These are phyloP conservation scores for Boletus smithii DNA, from an alignment of 1,284 basidiomycete genomes.

Conservation along the genomic window DNA sequence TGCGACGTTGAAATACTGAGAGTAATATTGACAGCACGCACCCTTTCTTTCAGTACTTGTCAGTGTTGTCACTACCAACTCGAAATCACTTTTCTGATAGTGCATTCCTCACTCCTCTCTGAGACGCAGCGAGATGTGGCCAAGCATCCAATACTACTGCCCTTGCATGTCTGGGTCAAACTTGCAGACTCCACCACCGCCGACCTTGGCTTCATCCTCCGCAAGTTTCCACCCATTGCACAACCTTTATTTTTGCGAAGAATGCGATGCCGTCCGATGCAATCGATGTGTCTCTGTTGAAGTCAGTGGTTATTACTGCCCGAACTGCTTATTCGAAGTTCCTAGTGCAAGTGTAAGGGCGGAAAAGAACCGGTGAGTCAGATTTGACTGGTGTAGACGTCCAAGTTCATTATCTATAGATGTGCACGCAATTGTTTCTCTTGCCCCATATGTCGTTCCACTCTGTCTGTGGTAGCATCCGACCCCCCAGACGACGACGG, in stretches of 20 bases:
- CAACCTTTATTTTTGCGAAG: conserved; percentile 94
- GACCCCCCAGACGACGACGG: conserved; percentile 72
- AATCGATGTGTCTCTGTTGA: conserved; percentile 89
- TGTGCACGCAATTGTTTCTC: conserved; percentile 97
- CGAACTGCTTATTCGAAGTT: conserved; percentile 98
- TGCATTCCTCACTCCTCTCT: not conserved
- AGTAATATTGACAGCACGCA: no score
- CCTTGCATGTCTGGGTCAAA: conserved; percentile 54
- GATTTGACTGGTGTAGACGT: not conserved
- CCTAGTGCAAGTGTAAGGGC: conserved; percentile 93
- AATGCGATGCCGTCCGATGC: conserved; percentile 94
- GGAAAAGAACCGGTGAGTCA: conserved; percentile 84
- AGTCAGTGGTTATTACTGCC: conserved; percentile 96
- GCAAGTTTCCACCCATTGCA: conserved; percentile 80
- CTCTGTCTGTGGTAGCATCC: conserved; percentile 82
- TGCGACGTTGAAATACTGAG: not conserved
- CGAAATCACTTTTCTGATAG: not conserved
- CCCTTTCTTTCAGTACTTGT: not conserved
- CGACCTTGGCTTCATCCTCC: conserved; percentile 69
- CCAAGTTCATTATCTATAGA: conserved; percentile 43
- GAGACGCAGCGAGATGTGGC: conserved; percentile 26
- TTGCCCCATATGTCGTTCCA: conserved; percentile 90
- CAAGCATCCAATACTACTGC: conserved; percentile 62
- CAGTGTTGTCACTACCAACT: not conserved
- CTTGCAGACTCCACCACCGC: conserved; percentile 65